Conservation (phyloP, 768 basidiomycete genomes). For the Tulasnella sp. region DNA sequence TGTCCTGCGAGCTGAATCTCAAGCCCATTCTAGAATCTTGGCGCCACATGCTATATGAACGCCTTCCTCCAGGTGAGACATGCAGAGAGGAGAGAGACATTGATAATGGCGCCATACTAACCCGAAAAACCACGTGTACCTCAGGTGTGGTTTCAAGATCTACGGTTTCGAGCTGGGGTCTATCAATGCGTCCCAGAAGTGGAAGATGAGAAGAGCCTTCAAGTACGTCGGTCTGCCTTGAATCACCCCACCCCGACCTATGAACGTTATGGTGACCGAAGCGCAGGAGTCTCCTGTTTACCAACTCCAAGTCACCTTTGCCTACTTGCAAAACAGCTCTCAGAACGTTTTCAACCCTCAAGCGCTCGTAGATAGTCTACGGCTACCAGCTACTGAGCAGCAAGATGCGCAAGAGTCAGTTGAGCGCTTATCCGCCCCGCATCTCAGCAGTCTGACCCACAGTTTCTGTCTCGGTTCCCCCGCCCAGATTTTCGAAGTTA, state of each 20-base stretch:
- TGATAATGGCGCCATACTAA: neutral
- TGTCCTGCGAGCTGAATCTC: neutral
- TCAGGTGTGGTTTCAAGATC: constrained; percentile 87
- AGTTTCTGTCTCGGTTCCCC: too few species aligned
- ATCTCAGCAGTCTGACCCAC: too few species aligned
- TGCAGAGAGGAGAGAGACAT: neutral
- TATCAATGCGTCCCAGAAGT: constrained; percentile 59
- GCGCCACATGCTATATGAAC: constrained; percentile 95
- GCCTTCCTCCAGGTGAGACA: constrained; percentile 81
- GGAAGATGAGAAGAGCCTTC: constrained; percentile 35
- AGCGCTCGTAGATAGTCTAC: constrained; percentile 74
- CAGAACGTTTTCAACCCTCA: constrained; percentile 69
- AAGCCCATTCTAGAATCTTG: constrained; percentile 57
- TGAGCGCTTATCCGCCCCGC: neutral
- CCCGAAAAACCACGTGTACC: neutral
- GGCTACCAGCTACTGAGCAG: constrained; percentile 72
- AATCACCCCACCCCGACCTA: constrained; percentile 30
- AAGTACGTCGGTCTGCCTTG: constrained; percentile 28
- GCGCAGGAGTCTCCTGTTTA: constrained; percentile 25
- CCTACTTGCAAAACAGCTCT: constrained; percentile 67
- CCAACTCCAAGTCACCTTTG: constrained; percentile 42
- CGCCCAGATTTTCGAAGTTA: constrained; percentile 75
- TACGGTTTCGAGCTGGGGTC: constrained; percentile 70
- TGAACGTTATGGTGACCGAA: constrained; percentile 20
- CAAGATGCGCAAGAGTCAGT: constrained; percentile 94